Evolutionary conservation across 1,284 basidiomycete species (phyloP).

Genomic region (Malassezia restricta): DNA sequence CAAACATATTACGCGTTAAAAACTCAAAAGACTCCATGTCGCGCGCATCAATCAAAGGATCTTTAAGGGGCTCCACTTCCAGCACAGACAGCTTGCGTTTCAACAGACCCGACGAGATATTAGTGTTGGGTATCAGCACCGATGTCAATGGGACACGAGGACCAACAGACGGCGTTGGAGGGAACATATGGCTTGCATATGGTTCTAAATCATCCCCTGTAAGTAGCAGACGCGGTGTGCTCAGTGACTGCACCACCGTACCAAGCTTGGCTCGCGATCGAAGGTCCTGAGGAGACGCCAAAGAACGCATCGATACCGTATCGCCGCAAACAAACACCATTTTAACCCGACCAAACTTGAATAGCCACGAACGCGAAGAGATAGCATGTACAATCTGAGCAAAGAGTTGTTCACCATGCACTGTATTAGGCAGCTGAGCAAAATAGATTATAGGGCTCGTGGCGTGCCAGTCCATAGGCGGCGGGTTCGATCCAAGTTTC

Average conservation of each 20-base stretch:
- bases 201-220: slow-evolving; percentile 22
- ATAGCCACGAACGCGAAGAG: slow-evolving; percentile 33
- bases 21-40: slow-evolving; percentile 39
- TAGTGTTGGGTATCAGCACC: slow-evolving; percentile 27
- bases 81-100: slow-evolving; percentile 27
- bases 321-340: slow-evolving; percentile 37
- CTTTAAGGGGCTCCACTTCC: slow-evolving; percentile 26
- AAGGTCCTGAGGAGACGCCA: slow-evolving; percentile 22
- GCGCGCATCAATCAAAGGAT: slow-evolving; percentile 18
- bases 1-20: slow-evolving; percentile 37
- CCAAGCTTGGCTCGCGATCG: slow-evolving; percentile 27
- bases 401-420: slow-evolving; percentile 42
- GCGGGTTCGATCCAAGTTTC: slow-evolving; percentile 4
- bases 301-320: slow-evolving; percentile 23
- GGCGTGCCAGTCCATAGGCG: slow-evolving; percentile 14
- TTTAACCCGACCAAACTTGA: slow-evolving; percentile 29
- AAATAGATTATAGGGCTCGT: slow-evolving; percentile 29
- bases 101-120: slow-evolving; percentile 23
- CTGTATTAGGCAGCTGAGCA: slow-evolving; percentile 39
- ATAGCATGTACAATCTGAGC: slow-evolving; percentile 36
- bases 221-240: slow-evolving; percentile 17
- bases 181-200: slow-evolving; percentile 28
- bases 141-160: slow-evolving; percentile 22
- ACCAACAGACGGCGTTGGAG: slow-evolving; percentile 24
- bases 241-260: slow-evolving; percentile 24